Base-by-base conservation (phyloP, 1,284 basidiomycete genomes). In the Leucoagaricus sp. region DNA sequence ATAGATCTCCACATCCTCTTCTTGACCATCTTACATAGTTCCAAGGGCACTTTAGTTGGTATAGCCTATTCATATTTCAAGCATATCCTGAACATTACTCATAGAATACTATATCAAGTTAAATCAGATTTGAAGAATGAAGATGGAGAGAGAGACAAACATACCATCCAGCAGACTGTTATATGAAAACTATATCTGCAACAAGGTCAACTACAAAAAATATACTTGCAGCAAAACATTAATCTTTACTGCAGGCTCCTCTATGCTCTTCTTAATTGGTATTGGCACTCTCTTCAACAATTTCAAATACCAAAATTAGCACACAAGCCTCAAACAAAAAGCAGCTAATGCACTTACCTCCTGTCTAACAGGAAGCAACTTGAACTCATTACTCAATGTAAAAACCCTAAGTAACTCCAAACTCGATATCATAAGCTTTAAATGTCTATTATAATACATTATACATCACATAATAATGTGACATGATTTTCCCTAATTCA, bases 31-130 rank as follows among this genome's bases (percentile, higher is more conserved):
- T 99, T 98, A 78, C 96, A 98, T 59, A 99, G 78, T 63, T 96
- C 92, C 38, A 99, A 80, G 5, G 94, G 94, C 23, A 93, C 88
- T 61, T 94, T 90, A 1, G 95, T 94, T 0, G 96, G 93, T 6
- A 93, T 80, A 0, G 97, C 95, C 94, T 96, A 99, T n/a, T 96
- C 96, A 56, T 96, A 87, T 77, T 97, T 98, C 60, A 98, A 77
- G 70, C 96, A 99, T 54, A 99, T 99, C 75, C 99, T 96, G 64
- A 97, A 99, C 70, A 99, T 92, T n/a, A n/a, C n/a, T n/a, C n/a
- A n/a, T n/a, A n/a, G n/a, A n/a, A n/a, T n/a, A n/a, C n/a, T n/a
- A n/a, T n/a, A n/a, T n/a, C n/a, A n/a, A n/a, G n/a, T n/a, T n/a
- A n/a, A n/a, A n/a, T n/a, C n/a, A n/a, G 61, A 53, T 34, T 53